These are phyloP conservation scores for Ceratobasidium sp. DNA, from an alignment of 1,284 basidiomycete species.

Conservation along the genomic window DNA sequence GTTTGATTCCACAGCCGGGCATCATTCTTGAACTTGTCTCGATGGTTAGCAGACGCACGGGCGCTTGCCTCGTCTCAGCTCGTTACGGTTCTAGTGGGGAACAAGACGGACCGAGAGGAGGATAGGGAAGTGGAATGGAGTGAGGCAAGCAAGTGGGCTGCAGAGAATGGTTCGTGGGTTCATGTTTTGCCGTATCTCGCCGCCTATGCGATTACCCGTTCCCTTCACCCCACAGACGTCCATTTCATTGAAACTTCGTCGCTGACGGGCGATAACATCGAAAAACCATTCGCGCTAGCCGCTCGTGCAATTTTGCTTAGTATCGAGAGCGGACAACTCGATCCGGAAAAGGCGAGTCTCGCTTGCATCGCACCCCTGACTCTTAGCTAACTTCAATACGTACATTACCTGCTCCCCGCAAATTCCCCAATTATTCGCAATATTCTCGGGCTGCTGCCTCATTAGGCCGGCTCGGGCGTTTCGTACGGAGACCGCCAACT, in stretches of 20 bases:
- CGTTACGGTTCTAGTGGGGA: conserved; percentile 93
- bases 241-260: conserved; percentile 96
- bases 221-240: conserved; percentile 68
- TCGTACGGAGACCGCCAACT: conserved; percentile 95
- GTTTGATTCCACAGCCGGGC: conserved; percentile 49
- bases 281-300: conserved; percentile 92
- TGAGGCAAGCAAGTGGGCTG: conserved; percentile 95
- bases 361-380: not conserved
- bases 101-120: conserved; percentile 94
- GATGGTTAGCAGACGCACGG: conserved; percentile 93
- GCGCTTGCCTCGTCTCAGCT: conserved; percentile 85
- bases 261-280: conserved; percentile 91
- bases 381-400: not conserved
- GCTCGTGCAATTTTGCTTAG: conserved; percentile 92
- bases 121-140: conserved; percentile 95
- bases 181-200: conserved; percentile 37
- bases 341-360: conserved; percentile 80
- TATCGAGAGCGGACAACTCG: conserved; percentile 92
- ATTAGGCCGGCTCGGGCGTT: conserved; percentile 85
- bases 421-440: not conserved
- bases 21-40: conserved; percentile 81
- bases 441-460: not conserved
- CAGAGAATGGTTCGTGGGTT: conserved; percentile 81
- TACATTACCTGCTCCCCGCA: not conserved
- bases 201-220: not conserved